Conservation (phyloP, 345 rosid species). For the Rhodamnia argentea region DNA sequence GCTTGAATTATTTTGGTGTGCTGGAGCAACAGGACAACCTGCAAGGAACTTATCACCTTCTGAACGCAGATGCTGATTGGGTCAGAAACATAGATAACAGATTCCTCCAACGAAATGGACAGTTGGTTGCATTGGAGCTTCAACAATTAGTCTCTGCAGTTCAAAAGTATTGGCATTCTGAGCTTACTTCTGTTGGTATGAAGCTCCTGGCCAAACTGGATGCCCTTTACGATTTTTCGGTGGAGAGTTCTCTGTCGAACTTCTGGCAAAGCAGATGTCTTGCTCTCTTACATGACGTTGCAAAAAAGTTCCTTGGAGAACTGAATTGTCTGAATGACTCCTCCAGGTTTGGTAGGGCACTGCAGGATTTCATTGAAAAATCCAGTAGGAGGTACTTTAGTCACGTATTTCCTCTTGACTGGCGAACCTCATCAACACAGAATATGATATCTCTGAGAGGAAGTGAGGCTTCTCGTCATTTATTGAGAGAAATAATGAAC, state of each 20-base stretch:
- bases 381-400: slow-evolving; percentile 5
- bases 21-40: slow-evolving; percentile 3
- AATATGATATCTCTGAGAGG: slow-evolving; percentile 22
- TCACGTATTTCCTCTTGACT: slow-evolving; percentile 25
- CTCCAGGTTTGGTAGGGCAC: background rate
- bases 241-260: slow-evolving; percentile 1
- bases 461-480: slow-evolving; percentile 6
- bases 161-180: slow-evolving; percentile 20
- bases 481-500: slow-evolving; percentile 10
- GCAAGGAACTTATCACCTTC: slow-evolving; percentile 11
- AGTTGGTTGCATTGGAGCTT: slow-evolving; percentile 4
- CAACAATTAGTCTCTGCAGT: slow-evolving; percentile 19
- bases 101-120: background rate
- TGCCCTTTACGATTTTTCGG: background rate
- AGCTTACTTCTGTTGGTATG: slow-evolving; percentile 27
- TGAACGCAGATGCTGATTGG: slow-evolving; percentile 28
- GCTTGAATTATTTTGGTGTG: slow-evolving; percentile 37
- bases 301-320: slow-evolving; percentile 18
- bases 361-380: slow-evolving; percentile 1
- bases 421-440: slow-evolving; percentile 13
- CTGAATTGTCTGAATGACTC: background rate
- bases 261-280: slow-evolving; percentile 12
- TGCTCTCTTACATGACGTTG: slow-evolving; percentile 12
- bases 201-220: slow-evolving; percentile 20
- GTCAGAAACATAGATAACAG: background rate